These are phyloP conservation scores for Phytopythium delawarense DNA, from an alignment of 352 stramenopile species.

Conservation along the genomic window DNA sequence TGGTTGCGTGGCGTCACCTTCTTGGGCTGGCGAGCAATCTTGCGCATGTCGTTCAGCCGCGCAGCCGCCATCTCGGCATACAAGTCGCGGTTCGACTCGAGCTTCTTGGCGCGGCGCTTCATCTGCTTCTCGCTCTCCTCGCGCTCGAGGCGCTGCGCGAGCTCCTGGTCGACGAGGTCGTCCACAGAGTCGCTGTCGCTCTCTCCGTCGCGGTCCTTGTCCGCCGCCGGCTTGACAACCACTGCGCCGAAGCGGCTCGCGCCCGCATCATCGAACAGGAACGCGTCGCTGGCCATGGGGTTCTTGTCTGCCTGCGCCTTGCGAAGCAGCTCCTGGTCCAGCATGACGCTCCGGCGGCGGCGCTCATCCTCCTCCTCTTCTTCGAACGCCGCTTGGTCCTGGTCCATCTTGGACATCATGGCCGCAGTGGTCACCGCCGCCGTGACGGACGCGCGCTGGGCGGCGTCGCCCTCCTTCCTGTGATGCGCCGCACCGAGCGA, in stretches of 20 bases:
- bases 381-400: conserved; percentile 12
- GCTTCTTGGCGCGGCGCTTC: conserved; percentile 50
- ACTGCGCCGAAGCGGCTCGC: conserved; percentile 49
- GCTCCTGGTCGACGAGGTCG: conserved; percentile 53
- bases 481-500: neutral
- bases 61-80: conserved; percentile 71
- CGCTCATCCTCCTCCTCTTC: conserved; percentile 45
- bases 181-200: conserved; percentile 6
- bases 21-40: conserved; percentile 53
- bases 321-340: conserved; percentile 57
- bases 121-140: conserved; percentile 56
- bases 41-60: conserved; percentile 52
- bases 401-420: conserved; percentile 15
- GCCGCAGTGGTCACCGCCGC: neutral
- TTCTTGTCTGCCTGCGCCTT: conserved; percentile 14
- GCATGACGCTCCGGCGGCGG: conserved; percentile 25
- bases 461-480: neutral
- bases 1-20: conserved; percentile 21
- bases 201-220: conserved; percentile 20
- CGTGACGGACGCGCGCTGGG: conserved; percentile 20
- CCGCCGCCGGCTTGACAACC: conserved; percentile 24
- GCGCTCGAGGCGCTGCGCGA: conserved; percentile 32
- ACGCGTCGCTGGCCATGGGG: conserved; percentile 43
- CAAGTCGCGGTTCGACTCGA: conserved; percentile 67
- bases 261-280: conserved; percentile 54